These are phyloP conservation scores for Boletus holoroseus DNA, from an alignment of 1,284 basidiomycete genomes.

Conservation along the genomic window DNA sequence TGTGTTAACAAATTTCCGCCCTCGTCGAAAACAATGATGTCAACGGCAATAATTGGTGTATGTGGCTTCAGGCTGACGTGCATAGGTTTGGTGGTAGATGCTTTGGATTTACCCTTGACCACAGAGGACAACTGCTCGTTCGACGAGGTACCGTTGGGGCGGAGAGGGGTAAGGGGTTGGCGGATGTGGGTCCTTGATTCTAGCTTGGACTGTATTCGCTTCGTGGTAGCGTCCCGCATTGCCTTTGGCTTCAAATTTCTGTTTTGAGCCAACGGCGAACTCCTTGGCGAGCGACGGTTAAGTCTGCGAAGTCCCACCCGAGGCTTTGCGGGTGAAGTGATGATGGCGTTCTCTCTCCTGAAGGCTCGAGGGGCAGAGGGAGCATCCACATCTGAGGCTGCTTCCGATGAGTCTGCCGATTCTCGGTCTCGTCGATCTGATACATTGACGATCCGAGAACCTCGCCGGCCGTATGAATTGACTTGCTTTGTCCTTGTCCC, in stretches of 20 bases:
- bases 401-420: slow-evolving; percentile 16
- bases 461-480: slow-evolving; percentile 61
- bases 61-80: slow-evolving; percentile 36
- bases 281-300: slow-evolving; percentile 17
- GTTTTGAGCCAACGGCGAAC: slow-evolving; percentile 16
- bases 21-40: slow-evolving; percentile 61
- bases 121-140: slow-evolving; percentile 3
- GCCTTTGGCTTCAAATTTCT: slow-evolving; percentile 13
- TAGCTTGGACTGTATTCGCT: slow-evolving; percentile 14
- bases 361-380: slow-evolving; percentile 5
- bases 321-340: slow-evolving; percentile 24
- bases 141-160: slow-evolving; percentile 15
- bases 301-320: slow-evolving; percentile 10
- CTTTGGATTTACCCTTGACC: slow-evolving; percentile 29
- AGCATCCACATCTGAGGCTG: slow-evolving; percentile 11
- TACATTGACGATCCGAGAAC: slow-evolving; percentile 56
- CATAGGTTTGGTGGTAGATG: slow-evolving; percentile 28
- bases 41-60: slow-evolving; percentile 52
- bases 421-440: slow-evolving; percentile 35
- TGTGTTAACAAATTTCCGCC: slow-evolving; percentile 50
- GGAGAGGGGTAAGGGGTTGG: slow-evolving; percentile 32
- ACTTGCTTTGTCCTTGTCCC: slow-evolving; percentile 63
- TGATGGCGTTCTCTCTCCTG: slow-evolving; percentile 26
- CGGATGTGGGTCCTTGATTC: slow-evolving; percentile 15
- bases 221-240: slow-evolving; percentile 6